phyloP scores from a whole-genome alignment of 208 protist genomes.

The Hexamita inflata region DNA sequence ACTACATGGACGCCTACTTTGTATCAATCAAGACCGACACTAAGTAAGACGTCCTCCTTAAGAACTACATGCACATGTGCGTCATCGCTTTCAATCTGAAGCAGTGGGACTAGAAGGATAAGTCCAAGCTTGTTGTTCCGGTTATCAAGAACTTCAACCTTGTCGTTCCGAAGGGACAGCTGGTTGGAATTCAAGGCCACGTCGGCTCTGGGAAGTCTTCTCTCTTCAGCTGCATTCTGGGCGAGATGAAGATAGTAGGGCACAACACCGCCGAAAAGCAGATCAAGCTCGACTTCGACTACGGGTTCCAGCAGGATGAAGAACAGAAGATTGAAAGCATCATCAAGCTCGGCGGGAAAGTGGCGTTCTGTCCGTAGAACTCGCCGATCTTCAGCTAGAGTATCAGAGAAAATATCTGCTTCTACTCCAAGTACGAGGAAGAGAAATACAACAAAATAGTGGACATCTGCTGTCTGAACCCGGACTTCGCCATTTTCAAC shows the following conservation, averaged over 20 bases:
- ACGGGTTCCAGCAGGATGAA: not conserved
- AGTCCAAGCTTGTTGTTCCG: no score
- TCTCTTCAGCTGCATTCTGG: conserved; percentile 42
- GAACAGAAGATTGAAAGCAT: not conserved
- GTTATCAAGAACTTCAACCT: conserved; percentile 37
- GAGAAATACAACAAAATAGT: not conserved
- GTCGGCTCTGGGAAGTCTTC: conserved; percentile 48
- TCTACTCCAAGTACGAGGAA: not conserved
- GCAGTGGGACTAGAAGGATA: no score
- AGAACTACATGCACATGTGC: no score
- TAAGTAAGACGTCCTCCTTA: no score
- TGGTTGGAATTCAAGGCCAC: conserved; percentile 37
- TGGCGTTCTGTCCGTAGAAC: conserved; percentile 5
- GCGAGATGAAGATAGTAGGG: conserved; percentile 31
- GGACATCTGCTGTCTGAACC: not conserved
- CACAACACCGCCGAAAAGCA: not conserved
- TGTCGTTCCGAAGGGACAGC: conserved; percentile 18
- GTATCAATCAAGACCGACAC: no score
- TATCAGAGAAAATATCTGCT: not conserved
- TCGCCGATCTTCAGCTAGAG: not conserved
- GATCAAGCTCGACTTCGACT: not conserved
- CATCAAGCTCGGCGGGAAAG: not conserved
- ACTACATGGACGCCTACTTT: no score
- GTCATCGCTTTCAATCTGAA: no score
- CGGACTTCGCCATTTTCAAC: not conserved